These are phyloP conservation scores for Jackrogersella multiformis DNA, from an alignment of 495 filamentous ascomycete genomes.

Conservation along the genomic window DNA sequence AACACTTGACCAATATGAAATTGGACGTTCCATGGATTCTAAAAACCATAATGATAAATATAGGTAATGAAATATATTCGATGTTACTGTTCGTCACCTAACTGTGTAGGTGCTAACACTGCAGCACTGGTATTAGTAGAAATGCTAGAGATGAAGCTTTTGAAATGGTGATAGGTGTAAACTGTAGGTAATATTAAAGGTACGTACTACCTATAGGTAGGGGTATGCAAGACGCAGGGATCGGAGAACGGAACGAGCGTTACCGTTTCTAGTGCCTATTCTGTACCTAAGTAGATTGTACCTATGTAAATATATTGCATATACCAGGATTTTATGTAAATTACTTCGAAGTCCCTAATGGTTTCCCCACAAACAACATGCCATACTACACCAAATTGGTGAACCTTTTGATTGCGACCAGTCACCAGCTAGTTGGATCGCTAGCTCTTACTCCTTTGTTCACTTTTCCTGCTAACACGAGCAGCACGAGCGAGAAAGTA, in stretches of 20 bases:
- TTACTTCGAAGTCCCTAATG: too few relatives aligned
- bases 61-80: background rate
- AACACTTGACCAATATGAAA: background rate
- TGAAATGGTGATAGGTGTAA: too few relatives aligned
- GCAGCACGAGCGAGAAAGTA: slow-evolving; percentile 13
- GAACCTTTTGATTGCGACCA: slow-evolving; percentile 30
- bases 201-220: too few relatives aligned
- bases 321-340: slow-evolving; percentile 19
- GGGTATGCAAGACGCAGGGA: slow-evolving; percentile 10
- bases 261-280: slow-evolving; percentile 18
- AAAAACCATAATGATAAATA: background rate
- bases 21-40: background rate
- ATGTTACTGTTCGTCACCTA: background rate
- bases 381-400: slow-evolving; percentile 32
- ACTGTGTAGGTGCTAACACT: too few relatives aligned
- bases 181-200: too few relatives aligned
- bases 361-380: slow-evolving; percentile 40
- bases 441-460: slow-evolving; percentile 9
- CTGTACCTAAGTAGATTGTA: too few relatives aligned
- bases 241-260: slow-evolving; percentile 24
- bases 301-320: slow-evolving; percentile 16
- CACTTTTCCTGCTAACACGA: slow-evolving; percentile 31
- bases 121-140: too few relatives aligned
- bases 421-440: slow-evolving; percentile 33
- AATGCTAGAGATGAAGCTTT: background rate